Evolutionary conservation across 2,329 filamentous ascomycete species (phyloP), one percentile per base, ranked within the genome.

Genomic region (Didymosphaeria variabile): DNA sequence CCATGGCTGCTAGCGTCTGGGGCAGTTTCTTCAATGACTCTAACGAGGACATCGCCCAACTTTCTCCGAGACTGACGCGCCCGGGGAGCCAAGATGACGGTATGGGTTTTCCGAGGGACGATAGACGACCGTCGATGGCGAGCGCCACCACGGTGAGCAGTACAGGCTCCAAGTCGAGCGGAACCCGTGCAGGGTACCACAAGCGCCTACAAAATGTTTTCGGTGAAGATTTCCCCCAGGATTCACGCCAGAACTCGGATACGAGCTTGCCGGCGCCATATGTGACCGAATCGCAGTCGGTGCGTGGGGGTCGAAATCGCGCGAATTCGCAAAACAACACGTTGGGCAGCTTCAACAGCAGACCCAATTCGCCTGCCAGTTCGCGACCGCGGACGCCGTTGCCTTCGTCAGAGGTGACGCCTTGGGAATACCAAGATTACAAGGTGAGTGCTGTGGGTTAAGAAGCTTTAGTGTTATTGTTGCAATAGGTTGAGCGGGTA

Each of bases 351-450:
- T 72, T 81, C 45, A 79, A 80, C 57, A 83, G 83, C 58, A 77
- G 81, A 57, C 79, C 94, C 65, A 85, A 85, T 49, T 96, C 94
- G 56, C 93, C 93, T 44, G 86, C 87, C 55, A 88, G 87, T 34
- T 93, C 91, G 31, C 86, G 92, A 67, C 92, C 94, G 51, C 87
- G 91, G 69, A 97, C 92, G n/a, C 93, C 94, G 13, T 85, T 93
- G 55, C 92, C 92, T 45, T 92, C 92, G 13, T 95, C 92, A 72
- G 94, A 98, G 79, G 93, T 99, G 60, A 95, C 97, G 42, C 95
- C 95, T n/a, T 99, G 97, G 85, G 86, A 97, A 64, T 98, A 95
- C 76, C 95, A 98, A 79, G 92, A 95, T 75, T 86, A 86, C 67
- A 87, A 92, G 82, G 90, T 92, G 78, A 83, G 88, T 71, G 51